These are phyloP conservation scores for Paradendryphiella salina DNA, from an alignment of 2,329 filamentous ascomycete genomes.

Conservation along the genomic window DNA sequence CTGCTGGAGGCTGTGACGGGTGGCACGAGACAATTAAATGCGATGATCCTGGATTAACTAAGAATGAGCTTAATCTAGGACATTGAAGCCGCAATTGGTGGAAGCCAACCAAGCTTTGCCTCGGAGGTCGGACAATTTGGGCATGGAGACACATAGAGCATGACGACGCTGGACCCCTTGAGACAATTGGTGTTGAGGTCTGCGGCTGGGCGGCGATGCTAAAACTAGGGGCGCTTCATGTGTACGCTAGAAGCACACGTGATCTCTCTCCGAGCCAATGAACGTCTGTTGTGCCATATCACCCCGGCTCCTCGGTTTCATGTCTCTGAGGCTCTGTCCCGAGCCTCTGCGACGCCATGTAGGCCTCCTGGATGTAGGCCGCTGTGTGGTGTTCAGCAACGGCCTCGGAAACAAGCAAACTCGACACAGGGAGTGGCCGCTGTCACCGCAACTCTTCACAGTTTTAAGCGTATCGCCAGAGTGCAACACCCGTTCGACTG, in stretches of 20 bases:
- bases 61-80: constrained; percentile 27
- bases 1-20: constrained; percentile 42
- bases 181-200: constrained; percentile 47
- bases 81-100: constrained; percentile 21
- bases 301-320: constrained; percentile 26
- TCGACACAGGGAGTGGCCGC: constrained; percentile 14
- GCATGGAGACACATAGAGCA: constrained; percentile 25
- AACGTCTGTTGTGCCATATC: constrained; percentile 12
- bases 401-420: constrained; percentile 10
- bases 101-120: constrained; percentile 33
- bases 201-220: constrained; percentile 23
- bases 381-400: background rate
- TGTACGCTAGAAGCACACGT: constrained; percentile 14
- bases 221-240: constrained; percentile 36
- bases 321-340: constrained; percentile 13
- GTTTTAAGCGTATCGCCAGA: constrained; percentile 10
- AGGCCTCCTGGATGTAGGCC: background rate
- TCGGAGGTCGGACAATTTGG: constrained; percentile 13
- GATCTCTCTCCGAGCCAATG: constrained; percentile 20
- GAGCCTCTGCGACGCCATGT: constrained; percentile 9
- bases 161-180: constrained; percentile 39
- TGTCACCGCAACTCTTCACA: constrained; percentile 9
- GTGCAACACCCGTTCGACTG: constrained; percentile 4
- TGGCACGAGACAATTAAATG: constrained; percentile 34
- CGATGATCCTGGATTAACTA: constrained; percentile 26